Conservation (phyloP, 2,329 filamentous ascomycete genomes). For the Hypoxylon sp. region DNA sequence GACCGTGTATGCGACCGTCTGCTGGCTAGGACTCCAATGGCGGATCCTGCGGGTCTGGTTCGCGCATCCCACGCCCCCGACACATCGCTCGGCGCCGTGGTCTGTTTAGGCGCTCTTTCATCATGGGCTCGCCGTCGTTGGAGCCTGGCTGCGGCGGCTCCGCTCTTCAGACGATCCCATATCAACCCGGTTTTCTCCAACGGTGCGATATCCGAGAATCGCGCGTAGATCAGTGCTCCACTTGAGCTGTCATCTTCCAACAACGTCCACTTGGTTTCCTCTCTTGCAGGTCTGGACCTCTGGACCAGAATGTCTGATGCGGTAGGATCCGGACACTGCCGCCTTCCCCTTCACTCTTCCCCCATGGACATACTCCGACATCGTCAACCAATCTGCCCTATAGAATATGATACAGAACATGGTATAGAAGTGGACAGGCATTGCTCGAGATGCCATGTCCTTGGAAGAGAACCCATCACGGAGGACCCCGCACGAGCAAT, state of each 20-base stretch:
- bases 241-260: not conserved
- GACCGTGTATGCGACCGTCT: constrained; percentile 24
- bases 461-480: not conserved
- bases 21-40: constrained; percentile 20
- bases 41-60: constrained; percentile 13
- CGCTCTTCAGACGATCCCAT: constrained; percentile 5
- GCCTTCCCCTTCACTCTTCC: too few species aligned
- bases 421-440: not conserved
- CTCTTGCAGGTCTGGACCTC: not conserved
- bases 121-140: constrained; percentile 5
- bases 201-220: not conserved
- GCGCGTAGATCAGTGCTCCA: not conserved
- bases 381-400: not conserved
- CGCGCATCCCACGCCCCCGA: not conserved
- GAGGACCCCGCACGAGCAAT: constrained; percentile 5
- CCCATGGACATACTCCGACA: constrained; percentile 1
- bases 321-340: too few species aligned
- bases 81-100: constrained; percentile 9
- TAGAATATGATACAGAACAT: not conserved
- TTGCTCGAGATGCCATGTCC: not conserved
- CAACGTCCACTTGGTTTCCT: not conserved
- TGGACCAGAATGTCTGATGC: too few species aligned
- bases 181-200: constrained; percentile 15
- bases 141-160: constrained; percentile 14
- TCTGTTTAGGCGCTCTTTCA: constrained; percentile 6